Evolutionary conservation across 345 rosid genomes (phyloP), one percentile per base, ranked within the genome.

Genomic region (Mercurialis annua): DNA sequence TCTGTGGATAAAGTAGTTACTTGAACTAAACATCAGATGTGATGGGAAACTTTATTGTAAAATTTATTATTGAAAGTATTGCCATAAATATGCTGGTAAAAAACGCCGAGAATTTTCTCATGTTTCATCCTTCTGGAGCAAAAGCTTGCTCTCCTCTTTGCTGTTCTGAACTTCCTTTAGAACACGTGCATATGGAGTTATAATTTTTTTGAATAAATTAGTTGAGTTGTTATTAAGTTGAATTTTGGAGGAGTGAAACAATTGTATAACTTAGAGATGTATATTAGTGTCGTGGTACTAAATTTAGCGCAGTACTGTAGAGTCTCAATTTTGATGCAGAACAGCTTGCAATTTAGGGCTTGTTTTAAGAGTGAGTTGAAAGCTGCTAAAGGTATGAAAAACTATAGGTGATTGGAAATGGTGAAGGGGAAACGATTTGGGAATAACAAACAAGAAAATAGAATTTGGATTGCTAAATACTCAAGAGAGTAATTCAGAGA

Each of bases 321-420:
- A 12, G 54, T 49, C 12, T 18, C 53, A 49, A 23, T 21, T 59
- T 2, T 59, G 29, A 38, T 21, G 26, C 27, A 59, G 16, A 16
- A 23, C 48, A 59, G 36, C 44, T 33, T 59, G 63, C 63, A 59
- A 5, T 59, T 34, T 31, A 34, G 62, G 21, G 44, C 21, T 33
- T 36, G 5, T 58, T 58, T 59, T 29, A 10, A 38, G 26, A 2
- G n/a, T 59, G 47, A 8, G 3, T 36, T 59, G 30, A 15, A 5
- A 38, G 31, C 31, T 23, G 8, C 15, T 20, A 23, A 1, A 12
- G 33, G 34, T 24, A 24, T 18, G 33, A 42, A 14, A 7, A 6
- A 24, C 7, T 42, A 10, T 26, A 42, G 12, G 24, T 7, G 10
- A 53, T 26, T 53, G 31, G 18, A 7, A 3, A 0, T 52, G 55